Evolutionary conservation across 169 alveolate genomes (phyloP), one percentile per base, ranked within the genome.

Genomic region (Eimeria praecox): DNA sequence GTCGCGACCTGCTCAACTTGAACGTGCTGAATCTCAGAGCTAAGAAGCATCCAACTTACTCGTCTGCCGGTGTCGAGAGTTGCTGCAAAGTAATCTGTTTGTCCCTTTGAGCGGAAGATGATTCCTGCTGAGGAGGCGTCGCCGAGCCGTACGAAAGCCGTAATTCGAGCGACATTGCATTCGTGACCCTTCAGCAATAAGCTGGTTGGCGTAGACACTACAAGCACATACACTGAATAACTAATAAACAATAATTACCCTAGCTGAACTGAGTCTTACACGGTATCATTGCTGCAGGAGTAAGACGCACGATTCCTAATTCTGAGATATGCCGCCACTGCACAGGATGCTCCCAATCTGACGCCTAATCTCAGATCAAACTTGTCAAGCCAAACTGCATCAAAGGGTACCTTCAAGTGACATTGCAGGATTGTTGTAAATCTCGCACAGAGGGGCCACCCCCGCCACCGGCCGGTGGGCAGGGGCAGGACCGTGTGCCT

Each of bases 301-400:
- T 66, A 33, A 93, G 87, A 8, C 96, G 92, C 71, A 66, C 56
- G 30, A 93, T 40, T 30, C 96, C 96, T 27, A 93, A 52, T n/a
- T 93, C 96, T 4, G 54, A 12, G 24, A 82, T 18, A 24, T 75
- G 49, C 30, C 44, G 69, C 96, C 96, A 93, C 82, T 46, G 44
- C 24, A 46, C 77, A 18, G 96, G 94, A 33, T 56, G n/a, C 24
- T 88, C 96, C 96, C 96, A 93, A 44, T 93, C 96, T 93, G 94
- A 3, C 0, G 80, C n/a, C 2, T 22, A 16, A n/a, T 64, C 2
- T 12, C 12, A 22, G 0, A 40, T 27, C 5, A 33, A 42, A 30
- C 46, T 6, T 33, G 3, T 64, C 73, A 12, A 44, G 20, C 22
- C 56, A 88, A 88, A 35, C 62, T 44, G 83, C 4, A 64, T 24